These are phyloP conservation scores for Yamadazyma friedrichii DNA, from an alignment of 1,139 yeast genomes.

Conservation along the genomic window DNA sequence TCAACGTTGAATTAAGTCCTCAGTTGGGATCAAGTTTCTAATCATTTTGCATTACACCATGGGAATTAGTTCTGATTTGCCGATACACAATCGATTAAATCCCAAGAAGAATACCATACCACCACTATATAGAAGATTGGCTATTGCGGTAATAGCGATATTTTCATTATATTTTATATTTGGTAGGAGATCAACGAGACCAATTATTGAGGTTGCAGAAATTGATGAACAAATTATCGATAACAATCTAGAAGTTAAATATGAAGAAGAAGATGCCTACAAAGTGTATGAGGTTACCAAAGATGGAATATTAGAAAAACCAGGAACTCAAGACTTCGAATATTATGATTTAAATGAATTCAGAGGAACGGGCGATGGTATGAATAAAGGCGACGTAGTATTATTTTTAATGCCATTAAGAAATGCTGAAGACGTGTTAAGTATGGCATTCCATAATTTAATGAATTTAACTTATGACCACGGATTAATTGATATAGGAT, in stretches of 20 bases:
- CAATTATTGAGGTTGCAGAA: slow-evolving; percentile 7
- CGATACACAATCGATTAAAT: slow-evolving; percentile 29
- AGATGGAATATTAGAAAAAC: slow-evolving; percentile 29
- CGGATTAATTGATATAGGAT: slow-evolving; percentile 75
- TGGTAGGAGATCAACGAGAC: slow-evolving; percentile 4
- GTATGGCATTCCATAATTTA: slow-evolving; percentile 79
- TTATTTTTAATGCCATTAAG: slow-evolving; percentile 75
- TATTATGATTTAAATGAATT: slow-evolving; percentile 61
- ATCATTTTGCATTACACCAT: not conserved
- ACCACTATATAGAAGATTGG: slow-evolving; percentile 9
- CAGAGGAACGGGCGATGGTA: slow-evolving; percentile 55
- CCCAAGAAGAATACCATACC: slow-evolving; percentile 11
- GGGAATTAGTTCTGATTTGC: slow-evolving; percentile 32
- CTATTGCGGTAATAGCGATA: slow-evolving; percentile 9
- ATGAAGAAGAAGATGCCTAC: slow-evolving; percentile 15
- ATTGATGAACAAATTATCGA: slow-evolving; percentile 16
- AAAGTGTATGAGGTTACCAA: slow-evolving; percentile 38
- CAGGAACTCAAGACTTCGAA: slow-evolving; percentile 31
- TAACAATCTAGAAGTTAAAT: slow-evolving; percentile 15
- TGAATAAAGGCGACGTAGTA: slow-evolving; percentile 59
- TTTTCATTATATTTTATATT: slow-evolving; percentile 16
- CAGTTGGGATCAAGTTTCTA: too few relatives aligned
- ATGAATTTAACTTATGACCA: slow-evolving; percentile 88
- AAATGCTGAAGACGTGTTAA: slow-evolving; percentile 77
- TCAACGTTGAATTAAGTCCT: slow-evolving; percentile 1